phyloP scores from a whole-genome alignment of 140 eudicot species.

The Erigeron philadelphicus region DNA sequence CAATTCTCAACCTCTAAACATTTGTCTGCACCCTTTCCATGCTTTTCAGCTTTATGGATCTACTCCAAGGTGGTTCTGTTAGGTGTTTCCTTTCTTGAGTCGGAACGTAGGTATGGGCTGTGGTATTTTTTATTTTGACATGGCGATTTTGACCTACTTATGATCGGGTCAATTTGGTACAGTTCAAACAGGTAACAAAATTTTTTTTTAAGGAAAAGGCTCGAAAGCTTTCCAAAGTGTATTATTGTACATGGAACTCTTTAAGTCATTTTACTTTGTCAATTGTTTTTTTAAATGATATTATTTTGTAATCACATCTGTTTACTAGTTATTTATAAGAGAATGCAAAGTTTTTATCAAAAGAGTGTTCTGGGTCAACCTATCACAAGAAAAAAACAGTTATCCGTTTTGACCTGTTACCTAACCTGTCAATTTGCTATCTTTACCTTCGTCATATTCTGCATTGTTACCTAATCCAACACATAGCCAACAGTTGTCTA shows the following conservation, averaged over 20 bases:
- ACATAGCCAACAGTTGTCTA: not conserved
- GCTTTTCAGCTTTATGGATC: conserved; percentile 78
- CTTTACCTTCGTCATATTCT: no score
- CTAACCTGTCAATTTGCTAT: not conserved
- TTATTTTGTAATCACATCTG: no score
- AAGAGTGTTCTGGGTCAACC: not conserved
- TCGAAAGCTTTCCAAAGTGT: no score
- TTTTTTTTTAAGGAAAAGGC: no score
- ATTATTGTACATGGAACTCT: not conserved
- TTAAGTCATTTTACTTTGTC: no score
- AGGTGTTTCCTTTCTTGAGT: conserved; percentile 85
- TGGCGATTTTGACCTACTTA: not conserved
- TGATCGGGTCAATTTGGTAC: not conserved
- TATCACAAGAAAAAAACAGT: not conserved
- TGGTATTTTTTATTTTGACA: not conserved
- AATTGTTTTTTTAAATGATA: no score
- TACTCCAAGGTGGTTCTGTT: conserved; percentile 80
- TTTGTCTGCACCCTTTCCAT: conserved; percentile 33
- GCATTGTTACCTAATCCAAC: not conserved
- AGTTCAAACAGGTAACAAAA: no score
- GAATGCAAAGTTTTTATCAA: not conserved
- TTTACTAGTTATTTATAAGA: no score
- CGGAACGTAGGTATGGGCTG: conserved; percentile 52
- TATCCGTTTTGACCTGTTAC: not conserved
- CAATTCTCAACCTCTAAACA: conserved; percentile 34